Percentiles rank a stretch among this genome's conserved stretches.
These are phyloP conservation scores for Quaeritorhiza haematococci DNA, from an alignment of 371 early-diverging fungal genomes.

Conservation along the genomic window DNA sequence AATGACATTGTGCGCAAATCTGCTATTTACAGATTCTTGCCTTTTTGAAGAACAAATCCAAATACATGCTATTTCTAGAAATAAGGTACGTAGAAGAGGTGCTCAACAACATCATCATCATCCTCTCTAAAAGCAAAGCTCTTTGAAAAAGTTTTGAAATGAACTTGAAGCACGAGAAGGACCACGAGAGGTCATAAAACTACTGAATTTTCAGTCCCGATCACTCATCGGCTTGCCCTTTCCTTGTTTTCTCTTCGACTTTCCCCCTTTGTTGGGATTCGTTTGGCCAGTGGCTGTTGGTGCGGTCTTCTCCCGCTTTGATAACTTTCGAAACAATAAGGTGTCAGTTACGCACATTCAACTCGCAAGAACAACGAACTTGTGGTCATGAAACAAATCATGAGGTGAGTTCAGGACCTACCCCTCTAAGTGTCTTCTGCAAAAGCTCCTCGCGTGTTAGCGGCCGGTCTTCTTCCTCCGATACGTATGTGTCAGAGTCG, in stretches of 20 bases:
- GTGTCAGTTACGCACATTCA: not conserved
- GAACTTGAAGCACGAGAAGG: too few relatives aligned
- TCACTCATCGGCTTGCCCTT: too few relatives aligned
- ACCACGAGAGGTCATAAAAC: too few relatives aligned
- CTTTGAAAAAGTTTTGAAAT: too few relatives aligned
- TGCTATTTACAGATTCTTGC: too few relatives aligned
- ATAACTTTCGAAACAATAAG: not conserved
- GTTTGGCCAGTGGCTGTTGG: not conserved
- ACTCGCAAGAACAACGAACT: not conserved
- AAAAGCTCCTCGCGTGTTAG: slow-evolving; percentile 43
- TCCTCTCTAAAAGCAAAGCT: too few relatives aligned
- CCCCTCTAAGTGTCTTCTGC: slow-evolving; percentile 41
- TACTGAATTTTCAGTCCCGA: too few relatives aligned
- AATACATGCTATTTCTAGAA: too few relatives aligned
- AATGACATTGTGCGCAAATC: too few relatives aligned
- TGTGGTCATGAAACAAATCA: not conserved
- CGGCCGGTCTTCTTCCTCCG: slow-evolving; percentile 48
- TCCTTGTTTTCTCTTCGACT: not conserved
- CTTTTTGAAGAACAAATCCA: too few relatives aligned
- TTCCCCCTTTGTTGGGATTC: not conserved
- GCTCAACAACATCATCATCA: too few relatives aligned
- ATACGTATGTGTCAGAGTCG: slow-evolving; percentile 35
- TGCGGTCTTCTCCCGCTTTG: slow-evolving; percentile 3
- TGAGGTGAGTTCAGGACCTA: slow-evolving; percentile 7
- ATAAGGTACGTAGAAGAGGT: too few relatives aligned